Base-by-base conservation (phyloP, 768 basidiomycete genomes). In the Mycena belliarum region DNA sequence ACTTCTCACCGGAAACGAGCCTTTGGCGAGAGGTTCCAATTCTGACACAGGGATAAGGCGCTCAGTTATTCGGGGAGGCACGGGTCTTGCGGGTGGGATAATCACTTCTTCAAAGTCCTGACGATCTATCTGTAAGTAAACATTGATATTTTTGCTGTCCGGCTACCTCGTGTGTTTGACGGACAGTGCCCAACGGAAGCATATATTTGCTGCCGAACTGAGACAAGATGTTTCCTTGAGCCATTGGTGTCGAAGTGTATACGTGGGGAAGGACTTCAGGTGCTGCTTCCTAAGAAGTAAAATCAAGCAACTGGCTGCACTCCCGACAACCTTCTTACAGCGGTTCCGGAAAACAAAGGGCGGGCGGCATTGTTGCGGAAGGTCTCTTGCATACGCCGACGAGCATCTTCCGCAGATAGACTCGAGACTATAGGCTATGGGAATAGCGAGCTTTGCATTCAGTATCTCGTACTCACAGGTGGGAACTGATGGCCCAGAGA, bases 41-140 rank as follows among this genome's bases (percentile, higher is more conserved):
- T 93, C 88, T 9, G 76, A 63, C 15, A 98, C 79, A 5, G 77
- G 72, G 33, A 97, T 80, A 3, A 90, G 81, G 28, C 85, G 81
- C 69, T 98, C 97, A 5, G 79, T 77, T 6, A 70, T 66, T 48
- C 83, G 84, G 9, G 88, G 87, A 11, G 95, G 94, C 0, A 96
- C 80, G 2, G 84, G 77, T 61, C 76, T 87, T 0, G 93, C 83
- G 14, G 96, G 95, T 8, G 97, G 97, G 33, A 98, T 79, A 23
- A 85, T 79, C 18, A 97, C 90, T 76, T 98, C 95, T 71, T 96
- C 91, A 66, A 87, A 93, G 43, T 87, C 83, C 93, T 95, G 61
- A 18, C 55, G n/a, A 51, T 37, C 32, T 37, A 50, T 49, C 21
- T 3, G 23, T 21, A 45, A 7, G 29, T 12, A 37, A 23, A 26